Conservation (phyloP, 2,329 filamentous ascomycete genomes). For the Fusarium sp. region DNA sequence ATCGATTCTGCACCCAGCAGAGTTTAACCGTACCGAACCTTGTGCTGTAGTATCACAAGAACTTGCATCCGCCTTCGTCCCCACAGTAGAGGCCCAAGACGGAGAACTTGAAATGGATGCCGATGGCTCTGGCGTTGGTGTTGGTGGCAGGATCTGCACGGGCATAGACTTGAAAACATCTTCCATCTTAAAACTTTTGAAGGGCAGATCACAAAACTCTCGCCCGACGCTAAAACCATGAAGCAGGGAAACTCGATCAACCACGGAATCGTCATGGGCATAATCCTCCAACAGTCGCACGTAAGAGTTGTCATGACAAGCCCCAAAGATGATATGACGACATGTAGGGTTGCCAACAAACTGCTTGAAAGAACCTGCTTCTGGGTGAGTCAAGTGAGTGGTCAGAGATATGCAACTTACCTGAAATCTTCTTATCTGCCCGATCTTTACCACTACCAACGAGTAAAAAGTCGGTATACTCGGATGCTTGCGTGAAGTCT, state of each 20-base stretch:
- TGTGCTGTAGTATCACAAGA: background rate
- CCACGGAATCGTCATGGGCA: background rate
- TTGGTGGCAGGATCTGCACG: background rate
- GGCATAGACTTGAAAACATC: background rate
- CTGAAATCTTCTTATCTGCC: background rate
- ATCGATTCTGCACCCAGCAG: background rate
- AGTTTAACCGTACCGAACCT: background rate
- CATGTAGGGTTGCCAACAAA: background rate
- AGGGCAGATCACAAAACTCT: background rate
- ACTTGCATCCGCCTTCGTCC: background rate
- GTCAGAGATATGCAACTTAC: background rate
- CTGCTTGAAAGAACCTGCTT: background rate
- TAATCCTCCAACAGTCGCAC: background rate
- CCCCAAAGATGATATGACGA: background rate
- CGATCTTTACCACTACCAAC: background rate
- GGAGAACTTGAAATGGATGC: background rate
- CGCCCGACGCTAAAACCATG: background rate
- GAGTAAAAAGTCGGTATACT: background rate
- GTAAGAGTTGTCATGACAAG: background rate
- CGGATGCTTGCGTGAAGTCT: background rate
- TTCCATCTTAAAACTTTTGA: background rate
- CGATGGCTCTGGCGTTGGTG: background rate
- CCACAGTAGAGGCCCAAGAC: background rate
- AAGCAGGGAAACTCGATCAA: background rate
- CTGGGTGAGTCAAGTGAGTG: background rate